Evolutionary conservation across 2,329 filamentous ascomycete genomes (phyloP).

Genomic region (Claviceps fusiformis): DNA sequence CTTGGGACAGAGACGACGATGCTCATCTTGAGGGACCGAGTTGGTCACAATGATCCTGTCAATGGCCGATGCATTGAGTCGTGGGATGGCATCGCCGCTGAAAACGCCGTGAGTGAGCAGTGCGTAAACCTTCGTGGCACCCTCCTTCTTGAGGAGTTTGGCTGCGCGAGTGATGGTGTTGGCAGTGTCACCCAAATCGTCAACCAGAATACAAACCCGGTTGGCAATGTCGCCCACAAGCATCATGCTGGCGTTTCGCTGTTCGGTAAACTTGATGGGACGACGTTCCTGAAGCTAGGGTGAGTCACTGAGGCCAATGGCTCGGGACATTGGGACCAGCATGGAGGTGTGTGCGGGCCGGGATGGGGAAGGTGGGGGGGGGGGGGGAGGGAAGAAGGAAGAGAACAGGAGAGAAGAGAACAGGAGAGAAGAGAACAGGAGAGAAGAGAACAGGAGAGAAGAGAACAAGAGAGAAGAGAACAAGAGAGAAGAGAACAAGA

Average conservation of each 20-base stretch:
- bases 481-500: no score
- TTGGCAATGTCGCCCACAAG: constrained; percentile 75
- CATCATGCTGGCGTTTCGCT: constrained; percentile 92
- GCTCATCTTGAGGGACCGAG: constrained; percentile 78
- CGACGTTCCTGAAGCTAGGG: constrained; percentile 56
- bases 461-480: no score
- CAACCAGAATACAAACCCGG: constrained; percentile 76
- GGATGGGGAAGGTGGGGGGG: neutral
- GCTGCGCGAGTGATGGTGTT: constrained; percentile 95
- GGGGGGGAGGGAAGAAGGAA: neutral
- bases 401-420: no score
- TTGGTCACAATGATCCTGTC: constrained; percentile 95
- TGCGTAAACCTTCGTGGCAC: constrained; percentile 81
- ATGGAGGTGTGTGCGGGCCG: constrained; percentile 14
- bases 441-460: no score
- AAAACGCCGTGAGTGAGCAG: constrained; percentile 90
- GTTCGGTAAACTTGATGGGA: constrained; percentile 74
- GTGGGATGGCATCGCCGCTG: constrained; percentile 85
- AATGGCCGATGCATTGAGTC: constrained; percentile 83
- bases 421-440: no score
- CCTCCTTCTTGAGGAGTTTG: constrained; percentile 92
- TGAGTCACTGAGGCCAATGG: constrained; percentile 15
- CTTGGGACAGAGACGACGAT: constrained; percentile 68
- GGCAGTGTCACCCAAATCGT: constrained; percentile 88
- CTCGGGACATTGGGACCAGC: neutral